These are phyloP conservation scores for Penicillium atrosanguineum DNA, from an alignment of 495 filamentous ascomycete genomes.

Conservation along the genomic window DNA sequence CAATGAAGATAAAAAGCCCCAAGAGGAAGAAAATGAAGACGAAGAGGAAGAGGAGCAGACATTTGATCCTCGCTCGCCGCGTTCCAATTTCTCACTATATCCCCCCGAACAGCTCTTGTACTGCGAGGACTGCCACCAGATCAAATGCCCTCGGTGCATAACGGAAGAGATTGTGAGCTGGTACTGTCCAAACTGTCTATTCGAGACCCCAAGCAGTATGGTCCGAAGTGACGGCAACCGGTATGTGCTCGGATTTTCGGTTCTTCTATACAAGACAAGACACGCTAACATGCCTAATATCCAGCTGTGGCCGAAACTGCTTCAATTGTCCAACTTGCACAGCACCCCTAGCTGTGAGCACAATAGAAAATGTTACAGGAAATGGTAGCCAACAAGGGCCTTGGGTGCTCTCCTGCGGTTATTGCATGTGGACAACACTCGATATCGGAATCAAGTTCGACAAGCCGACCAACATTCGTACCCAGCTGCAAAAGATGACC, in stretches of 20 bases:
- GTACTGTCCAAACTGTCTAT: conserved; percentile 94
- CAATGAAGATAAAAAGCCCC: conserved; percentile 23
- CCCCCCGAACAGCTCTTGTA: conserved; percentile 92
- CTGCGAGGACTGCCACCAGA: conserved; percentile 95
- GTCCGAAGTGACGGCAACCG: conserved; percentile 90
- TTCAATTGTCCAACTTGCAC: conserved; percentile 91
- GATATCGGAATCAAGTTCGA: conserved; percentile 91
- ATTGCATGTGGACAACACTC: conserved; percentile 86
- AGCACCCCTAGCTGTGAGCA: conserved; percentile 71
- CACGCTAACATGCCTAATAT: conserved; percentile 12
- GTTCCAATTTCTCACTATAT: conserved; percentile 86
- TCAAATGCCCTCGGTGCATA: conserved; percentile 88
- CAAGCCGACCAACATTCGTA: conserved; percentile 77
- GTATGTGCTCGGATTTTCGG: conserved; percentile 46
- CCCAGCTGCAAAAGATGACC: conserved; percentile 62
- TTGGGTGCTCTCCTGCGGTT: conserved; percentile 79
- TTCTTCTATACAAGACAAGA: neutral
- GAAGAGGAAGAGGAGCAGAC: conserved; percentile 72
- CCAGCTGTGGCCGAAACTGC: conserved; percentile 88
- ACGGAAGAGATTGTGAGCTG: conserved; percentile 89
- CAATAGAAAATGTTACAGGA: conserved; percentile 52
- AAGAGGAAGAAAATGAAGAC: conserved; percentile 26
- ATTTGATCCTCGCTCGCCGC: conserved; percentile 80
- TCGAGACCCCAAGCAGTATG: conserved; percentile 88
- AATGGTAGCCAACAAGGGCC: conserved; percentile 53